phyloP scores from a whole-genome alignment of 805 yeast genomes.

The Wickerhamomyces mucosus region DNA sequence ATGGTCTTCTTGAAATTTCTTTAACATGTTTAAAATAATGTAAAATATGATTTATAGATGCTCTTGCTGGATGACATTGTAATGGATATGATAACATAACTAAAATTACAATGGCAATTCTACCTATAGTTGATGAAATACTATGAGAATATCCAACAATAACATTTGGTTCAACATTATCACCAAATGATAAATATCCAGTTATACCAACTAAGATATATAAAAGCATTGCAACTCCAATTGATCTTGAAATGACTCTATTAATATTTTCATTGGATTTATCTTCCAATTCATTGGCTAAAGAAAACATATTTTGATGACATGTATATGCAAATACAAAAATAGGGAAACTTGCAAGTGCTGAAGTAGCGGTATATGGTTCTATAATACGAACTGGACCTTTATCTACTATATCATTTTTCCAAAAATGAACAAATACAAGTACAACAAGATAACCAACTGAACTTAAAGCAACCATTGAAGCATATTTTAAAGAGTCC shows the following conservation, averaged over 20 bases:
- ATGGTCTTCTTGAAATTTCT: conserved; percentile 14
- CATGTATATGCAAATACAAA: conserved; percentile 93
- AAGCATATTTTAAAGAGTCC: conserved; percentile 79
- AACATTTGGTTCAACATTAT: conserved; percentile 67
- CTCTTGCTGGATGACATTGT: conserved; percentile 86
- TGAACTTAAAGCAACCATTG: conserved; percentile 72
- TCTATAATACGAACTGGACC: conserved; percentile 41
- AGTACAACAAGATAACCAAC: conserved; percentile 68
- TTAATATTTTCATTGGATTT: conserved; percentile 38
- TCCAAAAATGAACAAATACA: conserved; percentile 61
- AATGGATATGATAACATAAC: conserved; percentile 82
- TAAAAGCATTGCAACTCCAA: conserved; percentile 48
- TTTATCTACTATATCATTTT: conserved; percentile 42
- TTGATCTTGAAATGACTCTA: conserved; percentile 40
- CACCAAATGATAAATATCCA: conserved; percentile 86
- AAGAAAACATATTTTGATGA: conserved; percentile 89
- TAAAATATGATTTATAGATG: conserved; percentile 65
- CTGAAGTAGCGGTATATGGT: conserved; percentile 36
- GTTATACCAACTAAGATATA: conserved; percentile 68
- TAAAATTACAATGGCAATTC: conserved; percentile 69
- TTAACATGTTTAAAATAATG: conserved; percentile 33
- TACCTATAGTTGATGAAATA: conserved; percentile 63
- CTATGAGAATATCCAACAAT: conserved; percentile 66
- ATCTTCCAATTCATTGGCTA: conserved; percentile 69
- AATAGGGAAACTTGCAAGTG: conserved; percentile 78